Base-by-base conservation (phyloP, 805 yeast genomes). In the Candida manassasensis region DNA sequence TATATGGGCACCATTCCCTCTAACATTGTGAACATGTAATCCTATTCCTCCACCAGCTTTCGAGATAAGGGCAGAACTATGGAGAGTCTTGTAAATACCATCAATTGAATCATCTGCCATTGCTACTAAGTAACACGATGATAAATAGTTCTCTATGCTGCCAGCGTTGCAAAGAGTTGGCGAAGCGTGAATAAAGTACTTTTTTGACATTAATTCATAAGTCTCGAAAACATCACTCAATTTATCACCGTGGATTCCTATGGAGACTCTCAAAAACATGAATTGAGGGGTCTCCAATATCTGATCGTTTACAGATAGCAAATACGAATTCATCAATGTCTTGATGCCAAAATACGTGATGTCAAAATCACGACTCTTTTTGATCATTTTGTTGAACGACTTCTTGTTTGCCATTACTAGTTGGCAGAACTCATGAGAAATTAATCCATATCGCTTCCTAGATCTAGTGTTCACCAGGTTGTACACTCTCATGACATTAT, bases 21-120 rank as follows among this genome's bases (percentile, higher is more conserved):
- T 77, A 37, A 90, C 82, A 63, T 89, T 84, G 55, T 84, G 88
- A 34, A 87, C 76, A 56, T 88, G 94, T 35, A 90, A 61, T 21
- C 98, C 98, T 43, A 90, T 79, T 39, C 98, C 98, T 43, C 98
- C 98, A 8, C 97, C 90, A 21, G 93, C 77, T 64, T 90, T 90
- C 34, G 96, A 87, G 34, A 90, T 89, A 51, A 87, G 66, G 9
- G 98, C 97, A 49, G 93, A 74, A 43, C 82, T 80, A 61, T 89
- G 84, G 36, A 90, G 71, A 10, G 97, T 87, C 42, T 84, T 85
- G 55, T 85, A 90, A 34, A 90, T 90, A 24, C 97, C 97, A 44
- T 90, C 96, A 41, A 90, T 87, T 3, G 97, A 89, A 61, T 90
- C 98, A 31, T 84, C 95, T 52, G 82, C 79, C 89, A 86, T 87